Evolutionary conservation across 371 early-diverging fungal genomes (phyloP).

Genomic region (Rhizomucor miehei): DNA sequence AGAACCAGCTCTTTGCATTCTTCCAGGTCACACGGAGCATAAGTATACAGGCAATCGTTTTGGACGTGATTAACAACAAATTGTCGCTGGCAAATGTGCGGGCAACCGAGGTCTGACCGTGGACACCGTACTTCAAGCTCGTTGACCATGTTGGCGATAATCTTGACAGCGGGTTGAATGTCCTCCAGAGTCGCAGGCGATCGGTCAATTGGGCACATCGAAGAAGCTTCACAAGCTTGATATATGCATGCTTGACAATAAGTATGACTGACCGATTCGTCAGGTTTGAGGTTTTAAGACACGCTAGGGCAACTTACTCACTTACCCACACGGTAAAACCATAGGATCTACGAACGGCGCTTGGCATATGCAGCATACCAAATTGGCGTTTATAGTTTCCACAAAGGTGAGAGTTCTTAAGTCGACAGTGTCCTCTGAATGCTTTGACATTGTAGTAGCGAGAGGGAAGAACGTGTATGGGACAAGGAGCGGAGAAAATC

Average conservation of each 20-base stretch:
- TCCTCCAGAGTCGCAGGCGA: constrained; percentile 37
- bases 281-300: not conserved
- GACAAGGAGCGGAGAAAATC: no score
- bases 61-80: constrained; percentile 55
- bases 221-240: constrained; percentile 49
- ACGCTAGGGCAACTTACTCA: not conserved
- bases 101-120: constrained; percentile 55
- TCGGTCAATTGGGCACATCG: constrained; percentile 68
- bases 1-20: constrained; percentile 56
- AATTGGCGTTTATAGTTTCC: constrained; percentile 50
- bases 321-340: constrained; percentile 50
- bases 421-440: constrained; percentile 21
- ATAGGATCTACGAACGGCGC: constrained; percentile 59
- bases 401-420: constrained; percentile 28
- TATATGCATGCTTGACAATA: constrained; percentile 65
- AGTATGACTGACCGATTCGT: constrained; percentile 51
- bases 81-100: constrained; percentile 58
- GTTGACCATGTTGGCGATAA: constrained; percentile 67
- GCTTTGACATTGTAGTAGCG: no score
- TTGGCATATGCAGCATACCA: constrained; percentile 64
- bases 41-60: constrained; percentile 57
- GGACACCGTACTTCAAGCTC: constrained; percentile 65
- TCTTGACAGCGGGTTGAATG: constrained; percentile 58
- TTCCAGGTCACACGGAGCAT: constrained; percentile 52
- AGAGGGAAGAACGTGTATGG: no score